These are phyloP conservation scores for Porogramme epimiltina DNA, from an alignment of 1,284 basidiomycete species.

Conservation along the genomic window DNA sequence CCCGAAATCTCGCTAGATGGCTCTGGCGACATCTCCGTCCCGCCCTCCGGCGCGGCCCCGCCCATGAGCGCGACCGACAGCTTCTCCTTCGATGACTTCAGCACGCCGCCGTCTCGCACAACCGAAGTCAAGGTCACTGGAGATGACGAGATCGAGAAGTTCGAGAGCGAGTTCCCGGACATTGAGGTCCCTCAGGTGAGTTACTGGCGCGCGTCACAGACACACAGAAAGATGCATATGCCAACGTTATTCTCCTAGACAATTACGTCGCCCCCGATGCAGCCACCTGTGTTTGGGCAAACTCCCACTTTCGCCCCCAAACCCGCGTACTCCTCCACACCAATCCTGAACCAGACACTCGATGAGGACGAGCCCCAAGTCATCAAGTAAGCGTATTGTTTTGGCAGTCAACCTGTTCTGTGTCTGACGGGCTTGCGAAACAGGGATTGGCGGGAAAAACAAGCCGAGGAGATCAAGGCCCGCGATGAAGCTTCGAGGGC, in stretches of 20 bases:
- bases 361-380: conserved; percentile 88
- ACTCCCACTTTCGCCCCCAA: conserved; percentile 68
- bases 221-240: not conserved
- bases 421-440: not conserved
- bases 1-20: conserved; percentile 82
- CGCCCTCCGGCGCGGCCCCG: conserved; percentile 31
- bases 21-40: conserved; percentile 50
- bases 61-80: conserved; percentile 32
- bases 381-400: conserved; percentile 62
- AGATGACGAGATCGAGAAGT: conserved; percentile 86
- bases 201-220: conserved; percentile 9
- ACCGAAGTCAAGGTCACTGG: conserved; percentile 80
- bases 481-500: conserved; percentile 79
- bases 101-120: conserved; percentile 42
- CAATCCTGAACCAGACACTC: conserved; percentile 68
- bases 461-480: conserved; percentile 82
- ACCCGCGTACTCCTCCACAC: conserved; percentile 68
- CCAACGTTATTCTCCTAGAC: not conserved
- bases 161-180: conserved; percentile 91
- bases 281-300: conserved; percentile 46
- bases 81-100: conserved; percentile 72
- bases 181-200: conserved; percentile 64
- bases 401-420: too few species aligned
- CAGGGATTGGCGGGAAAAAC: conserved; percentile 79
- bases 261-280: conserved; percentile 13